Conservation (phyloP, 2,329 filamentous ascomycete genomes). For the Beauveria rudraprayagi region DNA sequence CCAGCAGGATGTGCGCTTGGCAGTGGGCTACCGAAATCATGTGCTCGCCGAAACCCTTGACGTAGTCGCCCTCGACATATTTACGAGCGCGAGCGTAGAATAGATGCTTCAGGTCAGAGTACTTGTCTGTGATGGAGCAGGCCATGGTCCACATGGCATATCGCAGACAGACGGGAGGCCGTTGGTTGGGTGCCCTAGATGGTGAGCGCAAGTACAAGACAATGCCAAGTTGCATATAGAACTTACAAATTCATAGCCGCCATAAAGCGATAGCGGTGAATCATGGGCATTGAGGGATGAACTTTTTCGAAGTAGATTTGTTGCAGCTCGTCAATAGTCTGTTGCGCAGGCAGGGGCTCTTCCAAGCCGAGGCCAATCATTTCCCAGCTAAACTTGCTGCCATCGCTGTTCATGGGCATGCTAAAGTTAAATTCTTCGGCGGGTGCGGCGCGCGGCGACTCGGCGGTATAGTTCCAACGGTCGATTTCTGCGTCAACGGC, state of each 20-base stretch:
- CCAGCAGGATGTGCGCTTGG: conserved; percentile 74
- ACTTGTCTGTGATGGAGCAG: conserved; percentile 79
- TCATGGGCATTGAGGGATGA: conserved; percentile 77
- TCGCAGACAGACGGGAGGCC: conserved; percentile 78
- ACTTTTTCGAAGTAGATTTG: conserved; percentile 86
- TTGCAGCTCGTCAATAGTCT: conserved; percentile 76
- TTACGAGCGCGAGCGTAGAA: conserved; percentile 88
- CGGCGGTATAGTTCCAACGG: conserved; percentile 46
- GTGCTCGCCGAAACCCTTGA: conserved; percentile 85
- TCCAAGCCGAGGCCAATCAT: conserved; percentile 54
- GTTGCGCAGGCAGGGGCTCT: conserved; percentile 50
- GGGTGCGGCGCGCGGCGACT: conserved; percentile 41
- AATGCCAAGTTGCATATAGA: neutral
- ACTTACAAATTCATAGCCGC: conserved; percentile 75
- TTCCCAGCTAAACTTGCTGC: conserved; percentile 69
- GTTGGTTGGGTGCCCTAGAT: conserved; percentile 63
- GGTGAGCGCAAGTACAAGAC: conserved; percentile 9
- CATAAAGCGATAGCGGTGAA: conserved; percentile 80
- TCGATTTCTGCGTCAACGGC: conserved; percentile 41
- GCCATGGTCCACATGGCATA: conserved; percentile 96
- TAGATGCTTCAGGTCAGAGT: conserved; percentile 67
- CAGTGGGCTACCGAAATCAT: conserved; percentile 81
- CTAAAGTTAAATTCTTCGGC: conserved; percentile 53
- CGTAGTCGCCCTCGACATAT: conserved; percentile 81
- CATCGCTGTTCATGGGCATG: conserved; percentile 42